Conservation (phyloP, 1,139 yeast species). For the Debaryomyces sp. region DNA sequence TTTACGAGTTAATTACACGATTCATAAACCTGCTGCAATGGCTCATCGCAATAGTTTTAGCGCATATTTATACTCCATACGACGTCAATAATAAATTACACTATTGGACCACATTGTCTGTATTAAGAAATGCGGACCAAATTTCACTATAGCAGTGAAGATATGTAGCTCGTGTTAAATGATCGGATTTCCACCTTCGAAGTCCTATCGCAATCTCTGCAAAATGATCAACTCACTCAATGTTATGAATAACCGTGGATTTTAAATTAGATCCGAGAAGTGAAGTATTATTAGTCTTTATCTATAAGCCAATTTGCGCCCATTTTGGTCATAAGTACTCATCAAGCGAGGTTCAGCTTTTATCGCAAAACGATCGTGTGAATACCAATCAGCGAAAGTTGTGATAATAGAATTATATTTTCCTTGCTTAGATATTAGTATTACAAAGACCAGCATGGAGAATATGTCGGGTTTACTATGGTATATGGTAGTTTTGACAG, state of each 20-base stretch:
- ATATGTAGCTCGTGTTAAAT: neutral
- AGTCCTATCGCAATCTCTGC: neutral
- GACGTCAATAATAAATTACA: neutral
- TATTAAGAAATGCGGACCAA: neutral
- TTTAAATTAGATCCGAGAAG: neutral
- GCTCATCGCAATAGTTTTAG: neutral
- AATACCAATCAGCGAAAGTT: constrained; percentile 18
- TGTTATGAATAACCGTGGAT: too few relatives aligned
- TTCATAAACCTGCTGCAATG: neutral
- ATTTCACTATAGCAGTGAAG: neutral
- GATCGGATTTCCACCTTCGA: constrained; percentile 23
- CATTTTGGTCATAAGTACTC: neutral
- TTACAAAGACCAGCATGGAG: neutral
- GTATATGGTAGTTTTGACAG: neutral
- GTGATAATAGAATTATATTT: neutral
- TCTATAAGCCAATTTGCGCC: constrained; percentile 25
- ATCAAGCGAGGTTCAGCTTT: neutral
- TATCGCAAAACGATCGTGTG: constrained; percentile 4
- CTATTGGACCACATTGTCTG: neutral
- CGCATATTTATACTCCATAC: neutral
- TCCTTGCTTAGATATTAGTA: neutral
- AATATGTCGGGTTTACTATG: neutral
- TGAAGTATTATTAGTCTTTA: neutral
- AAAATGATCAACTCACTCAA: neutral
- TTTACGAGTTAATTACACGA: neutral